Evolutionary conservation across 164 flowering plant species (phyloP).

Genomic region (Umbilicus rupestris): DNA sequence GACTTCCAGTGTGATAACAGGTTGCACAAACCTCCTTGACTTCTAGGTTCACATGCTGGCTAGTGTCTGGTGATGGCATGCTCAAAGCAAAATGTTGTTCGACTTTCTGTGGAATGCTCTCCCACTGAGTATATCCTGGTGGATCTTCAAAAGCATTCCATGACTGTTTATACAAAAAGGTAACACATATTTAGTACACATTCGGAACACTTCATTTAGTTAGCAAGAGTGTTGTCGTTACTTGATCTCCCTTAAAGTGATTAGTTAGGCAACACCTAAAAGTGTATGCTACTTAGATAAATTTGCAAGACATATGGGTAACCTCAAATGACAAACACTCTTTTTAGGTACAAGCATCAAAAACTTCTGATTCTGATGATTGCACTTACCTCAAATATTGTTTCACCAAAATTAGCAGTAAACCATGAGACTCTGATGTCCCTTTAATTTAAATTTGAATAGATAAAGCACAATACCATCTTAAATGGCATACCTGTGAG

Average conservation of each 20-base stretch:
- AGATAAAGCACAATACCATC: not conserved
- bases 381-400: not conserved
- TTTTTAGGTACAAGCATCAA: not conserved
- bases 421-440: not conserved
- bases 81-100: conserved; percentile 21
- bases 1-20: not conserved
- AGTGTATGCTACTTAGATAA: not conserved
- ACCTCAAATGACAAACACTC: not conserved
- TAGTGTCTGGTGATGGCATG: conserved; percentile 18
- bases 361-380: not conserved
- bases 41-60: conserved; percentile 22
- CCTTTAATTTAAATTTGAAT: not conserved
- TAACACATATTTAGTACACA: not conserved
- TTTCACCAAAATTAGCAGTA: conserved; percentile 4
- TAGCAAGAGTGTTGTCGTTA: not conserved
- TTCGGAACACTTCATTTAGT: not conserved
- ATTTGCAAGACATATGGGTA: not conserved
- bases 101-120: conserved; percentile 14
- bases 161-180: conserved; percentile 24
- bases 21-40: conserved; percentile 29
- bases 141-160: conserved; percentile 74
- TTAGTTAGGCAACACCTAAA: not conserved
- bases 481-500: conserved; percentile 31
- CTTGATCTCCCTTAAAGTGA: not conserved
- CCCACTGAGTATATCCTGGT: conserved; percentile 7